phyloP scores from a whole-genome alignment of 805 yeast genomes.

The Metschnikowia similis region DNA sequence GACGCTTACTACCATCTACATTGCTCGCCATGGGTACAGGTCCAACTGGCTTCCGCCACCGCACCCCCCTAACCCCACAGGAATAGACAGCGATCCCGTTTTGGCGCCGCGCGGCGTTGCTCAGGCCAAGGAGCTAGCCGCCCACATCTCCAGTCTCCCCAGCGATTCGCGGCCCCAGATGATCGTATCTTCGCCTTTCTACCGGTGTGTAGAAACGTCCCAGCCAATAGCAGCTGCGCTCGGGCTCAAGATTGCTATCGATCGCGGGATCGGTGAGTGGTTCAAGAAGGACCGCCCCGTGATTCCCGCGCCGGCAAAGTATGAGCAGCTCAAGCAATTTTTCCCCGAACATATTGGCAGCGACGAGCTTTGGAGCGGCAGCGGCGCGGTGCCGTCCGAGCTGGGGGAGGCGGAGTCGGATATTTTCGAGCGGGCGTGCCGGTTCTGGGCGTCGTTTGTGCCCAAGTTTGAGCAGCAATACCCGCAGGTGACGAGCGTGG shows the following conservation, averaged over 20 bases:
- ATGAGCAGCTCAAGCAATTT: slow-evolving; percentile 43
- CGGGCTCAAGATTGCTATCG: slow-evolving; percentile 58
- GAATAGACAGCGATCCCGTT: slow-evolving; percentile 84
- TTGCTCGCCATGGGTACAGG: slow-evolving; percentile 85
- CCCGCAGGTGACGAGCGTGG: slow-evolving; percentile 59
- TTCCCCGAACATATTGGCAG: slow-evolving; percentile 42
- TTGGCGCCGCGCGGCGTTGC: slow-evolving; percentile 83
- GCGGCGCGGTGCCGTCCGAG: slow-evolving; percentile 56
- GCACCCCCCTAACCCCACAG: slow-evolving; percentile 79
- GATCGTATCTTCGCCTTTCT: slow-evolving; percentile 79
- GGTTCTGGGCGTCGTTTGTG: slow-evolving; percentile 54
- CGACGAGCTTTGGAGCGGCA: slow-evolving; percentile 33
- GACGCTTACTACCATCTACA: slow-evolving; percentile 52
- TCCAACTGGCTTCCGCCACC: slow-evolving; percentile 79
- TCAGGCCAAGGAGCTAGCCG: slow-evolving; percentile 80
- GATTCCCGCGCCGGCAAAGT: slow-evolving; percentile 66
- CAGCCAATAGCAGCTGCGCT: slow-evolving; percentile 61
- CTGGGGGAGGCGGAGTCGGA: slow-evolving; percentile 73
- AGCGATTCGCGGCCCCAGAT: slow-evolving; percentile 64
- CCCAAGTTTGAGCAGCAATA: slow-evolving; percentile 50
- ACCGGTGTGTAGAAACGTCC: slow-evolving; percentile 82
- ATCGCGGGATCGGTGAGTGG: slow-evolving; percentile 92
- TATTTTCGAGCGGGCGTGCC: slow-evolving; percentile 57
- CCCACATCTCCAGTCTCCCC: slow-evolving; percentile 40
- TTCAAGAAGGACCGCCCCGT: slow-evolving; percentile 64